phyloP scores from a whole-genome alignment of 192 early-diverging fungal species.

The Umbelopsis ramanniana region DNA sequence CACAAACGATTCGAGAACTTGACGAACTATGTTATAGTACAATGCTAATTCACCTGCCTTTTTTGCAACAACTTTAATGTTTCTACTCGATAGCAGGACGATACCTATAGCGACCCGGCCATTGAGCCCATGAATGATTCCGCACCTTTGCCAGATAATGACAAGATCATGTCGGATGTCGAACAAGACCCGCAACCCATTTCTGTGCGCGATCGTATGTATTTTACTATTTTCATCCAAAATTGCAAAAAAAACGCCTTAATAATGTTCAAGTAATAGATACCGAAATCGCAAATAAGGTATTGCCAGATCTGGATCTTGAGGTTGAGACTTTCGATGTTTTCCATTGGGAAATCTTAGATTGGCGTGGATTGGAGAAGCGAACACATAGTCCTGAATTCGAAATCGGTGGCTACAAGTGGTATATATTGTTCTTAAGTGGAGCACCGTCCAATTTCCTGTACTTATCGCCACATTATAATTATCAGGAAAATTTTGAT shows the following conservation, averaged over 20 bases:
- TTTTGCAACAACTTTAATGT: not conserved
- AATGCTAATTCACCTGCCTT: not conserved
- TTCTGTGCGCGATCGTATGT: slow-evolving; percentile 23
- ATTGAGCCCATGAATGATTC: slow-evolving; percentile 20
- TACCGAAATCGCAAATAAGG: slow-evolving; percentile 22
- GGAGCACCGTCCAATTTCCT: not conserved
- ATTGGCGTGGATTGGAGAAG: slow-evolving; percentile 30
- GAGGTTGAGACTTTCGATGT: slow-evolving; percentile 18
- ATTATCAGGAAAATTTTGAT: slow-evolving; percentile 78
- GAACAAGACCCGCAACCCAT: slow-evolving; percentile 14
- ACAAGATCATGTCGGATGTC: slow-evolving; percentile 21
- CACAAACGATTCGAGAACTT: not conserved
- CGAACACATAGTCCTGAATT: slow-evolving; percentile 31
- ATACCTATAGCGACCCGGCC: slow-evolving; percentile 22
- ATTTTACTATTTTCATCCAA: too few relatives aligned
- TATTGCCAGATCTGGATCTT: slow-evolving; percentile 30
- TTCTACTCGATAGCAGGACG: slow-evolving; percentile 3
- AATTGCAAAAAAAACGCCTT: not conserved
- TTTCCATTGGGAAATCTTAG: slow-evolving; percentile 36
- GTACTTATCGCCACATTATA: not conserved
- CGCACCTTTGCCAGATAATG: slow-evolving; percentile 5
- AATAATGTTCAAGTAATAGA: not conserved
- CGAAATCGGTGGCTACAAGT: slow-evolving; percentile 30
- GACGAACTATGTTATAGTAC: not conserved
- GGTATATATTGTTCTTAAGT: slow-evolving; percentile 24